Conservation (phyloP, 2,329 filamentous ascomycete species). For the Pseudogymnoascus sp. region DNA sequence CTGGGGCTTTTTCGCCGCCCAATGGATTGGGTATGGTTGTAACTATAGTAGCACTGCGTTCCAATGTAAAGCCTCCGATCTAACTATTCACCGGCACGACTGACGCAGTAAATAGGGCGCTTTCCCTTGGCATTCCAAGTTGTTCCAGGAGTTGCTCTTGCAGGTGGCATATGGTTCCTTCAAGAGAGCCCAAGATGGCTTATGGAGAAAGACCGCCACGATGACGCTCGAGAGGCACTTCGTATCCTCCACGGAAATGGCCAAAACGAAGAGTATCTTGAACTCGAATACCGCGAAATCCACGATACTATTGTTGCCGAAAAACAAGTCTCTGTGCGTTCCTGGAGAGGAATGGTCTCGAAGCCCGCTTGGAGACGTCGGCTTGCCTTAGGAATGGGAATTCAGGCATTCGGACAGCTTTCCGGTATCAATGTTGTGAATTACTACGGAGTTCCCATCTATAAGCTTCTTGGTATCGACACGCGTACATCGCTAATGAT, state of each 20-base stretch:
- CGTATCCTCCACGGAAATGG: constrained; percentile 40
- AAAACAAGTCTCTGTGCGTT: constrained; percentile 31
- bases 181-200: constrained; percentile 47
- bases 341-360: constrained; percentile 36
- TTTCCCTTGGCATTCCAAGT: constrained; percentile 50
- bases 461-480: constrained; percentile 29
- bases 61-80: neutral
- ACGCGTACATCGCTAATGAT: constrained; percentile 40
- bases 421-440: constrained; percentile 40
- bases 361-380: constrained; percentile 37
- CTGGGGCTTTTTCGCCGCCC: constrained; percentile 23
- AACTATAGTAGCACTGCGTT: neutral
- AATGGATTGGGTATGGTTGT: constrained; percentile 23
- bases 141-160: constrained; percentile 42
- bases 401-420: constrained; percentile 41
- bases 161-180: constrained; percentile 48
- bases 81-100: constrained; percentile 22
- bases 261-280: constrained; percentile 40
- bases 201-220: constrained; percentile 41
- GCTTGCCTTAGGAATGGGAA: constrained; percentile 38
- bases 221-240: constrained; percentile 41
- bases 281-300: constrained; percentile 49
- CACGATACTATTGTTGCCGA: constrained; percentile 51
- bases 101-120: constrained; percentile 39
- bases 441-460: constrained; percentile 30